Evolutionary conservation across 2,329 filamentous ascomycete species (phyloP).

Genomic region (Penicillium sp.): DNA sequence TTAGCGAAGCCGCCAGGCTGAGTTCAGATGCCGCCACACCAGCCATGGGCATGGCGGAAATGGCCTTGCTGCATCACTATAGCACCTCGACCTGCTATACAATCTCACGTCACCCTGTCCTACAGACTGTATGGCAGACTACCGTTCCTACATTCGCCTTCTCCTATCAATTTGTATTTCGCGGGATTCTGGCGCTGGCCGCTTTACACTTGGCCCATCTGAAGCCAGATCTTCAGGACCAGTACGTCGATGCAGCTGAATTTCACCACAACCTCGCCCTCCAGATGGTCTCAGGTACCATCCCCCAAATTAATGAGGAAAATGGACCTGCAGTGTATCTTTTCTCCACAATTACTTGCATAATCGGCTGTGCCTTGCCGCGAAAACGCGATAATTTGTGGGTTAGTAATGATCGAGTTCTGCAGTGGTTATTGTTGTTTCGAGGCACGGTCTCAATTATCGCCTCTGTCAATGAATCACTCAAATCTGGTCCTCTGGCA

Average conservation of each 20-base stretch:
- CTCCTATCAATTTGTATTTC: constrained; percentile 20
- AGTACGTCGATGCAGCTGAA: constrained; percentile 24
- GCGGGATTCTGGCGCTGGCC: constrained; percentile 22
- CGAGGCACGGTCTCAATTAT: constrained; percentile 20
- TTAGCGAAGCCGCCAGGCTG: constrained; percentile 3
- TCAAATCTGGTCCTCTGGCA: constrained; percentile 12
- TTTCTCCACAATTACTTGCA: constrained; percentile 21
- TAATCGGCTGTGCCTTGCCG: constrained; percentile 21
- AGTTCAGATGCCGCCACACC: neutral
- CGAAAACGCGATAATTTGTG: constrained; percentile 10
- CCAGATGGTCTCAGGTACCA: constrained; percentile 20
- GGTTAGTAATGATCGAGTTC: constrained; percentile 13
- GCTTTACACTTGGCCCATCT: constrained; percentile 22
- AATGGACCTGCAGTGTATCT: constrained; percentile 19
- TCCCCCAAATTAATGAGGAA: constrained; percentile 19
- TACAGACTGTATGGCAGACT: constrained; percentile 24
- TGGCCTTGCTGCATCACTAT: constrained; percentile 24
- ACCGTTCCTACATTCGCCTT: constrained; percentile 18
- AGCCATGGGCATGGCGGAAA: constrained; percentile 19
- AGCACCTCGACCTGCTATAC: constrained; percentile 27
- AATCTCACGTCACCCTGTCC: constrained; percentile 17
- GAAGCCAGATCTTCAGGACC: constrained; percentile 24
- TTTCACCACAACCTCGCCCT: constrained; percentile 29
- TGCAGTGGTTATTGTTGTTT: constrained; percentile 19
- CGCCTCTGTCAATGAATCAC: neutral